Evolutionary conservation across 345 rosid genomes (phyloP), one percentile per base, ranked within the genome.

Genomic region (Xanthoceras sorbifolium): DNA sequence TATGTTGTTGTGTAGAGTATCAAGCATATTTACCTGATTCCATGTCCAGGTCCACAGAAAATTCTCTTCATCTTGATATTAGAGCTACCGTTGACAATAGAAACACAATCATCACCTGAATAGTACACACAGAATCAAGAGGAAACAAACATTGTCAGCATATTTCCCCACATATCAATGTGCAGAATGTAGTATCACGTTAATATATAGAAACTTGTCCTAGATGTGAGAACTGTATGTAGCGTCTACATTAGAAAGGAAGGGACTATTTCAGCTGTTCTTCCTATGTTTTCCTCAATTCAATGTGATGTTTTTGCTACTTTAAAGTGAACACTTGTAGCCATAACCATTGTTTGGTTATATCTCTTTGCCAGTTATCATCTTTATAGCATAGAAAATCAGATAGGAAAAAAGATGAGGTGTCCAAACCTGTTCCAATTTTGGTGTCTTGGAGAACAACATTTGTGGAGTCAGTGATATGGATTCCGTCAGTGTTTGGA

Each of bases 401-500:
- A 29, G 40, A 68, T n/a, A 25, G 22, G 54, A 38, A 67, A 40
- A 74, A 50, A 32, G 44, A 34, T n/a, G 69, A 68, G 46, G 69
- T 76, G 44, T 52, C 17, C 64, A 72, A 76, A 96, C 99, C 98
- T 93, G 98, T 92, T 89, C 97, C 97, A 66, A 96, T 94, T 88
- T 94, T 94, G 90, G 91, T 79, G 81, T 93, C 94, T 82, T 92
- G 93, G 34, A 96, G 80, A 78, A 84, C 79, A 66, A 96, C 91
- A 81, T 92, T 85, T 26, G 97, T 93, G 0, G 98, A 92, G 40
- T 68, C 92, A 22, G 90, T 91, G 52, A 96, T 87, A 77, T 96
- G 99, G 79, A 96, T 91, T 71, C 98, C 98, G 82, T 96, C 99
- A 6, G 98, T 93, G 84, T 96, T 96, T 34, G 99, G 99, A 82